Evolutionary conservation across 2,329 filamentous ascomycete genomes (phyloP), one percentile per base, ranked within the genome.

Genomic region (Trichophyton verrucosum): DNA sequence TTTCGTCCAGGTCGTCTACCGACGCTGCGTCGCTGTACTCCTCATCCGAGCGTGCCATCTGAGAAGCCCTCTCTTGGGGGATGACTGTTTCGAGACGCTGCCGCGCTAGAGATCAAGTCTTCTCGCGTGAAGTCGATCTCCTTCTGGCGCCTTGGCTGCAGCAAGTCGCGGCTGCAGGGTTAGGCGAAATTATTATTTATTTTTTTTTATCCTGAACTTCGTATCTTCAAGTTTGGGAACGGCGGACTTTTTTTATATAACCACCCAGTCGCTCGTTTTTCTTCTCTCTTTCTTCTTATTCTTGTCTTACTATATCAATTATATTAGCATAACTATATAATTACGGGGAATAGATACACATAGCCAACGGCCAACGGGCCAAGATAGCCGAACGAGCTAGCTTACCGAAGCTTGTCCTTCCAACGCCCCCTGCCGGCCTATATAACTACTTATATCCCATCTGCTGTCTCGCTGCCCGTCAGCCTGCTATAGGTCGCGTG

Each of bases 21-120:
- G 77, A 76, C 62, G 75, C 67, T 66, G 77, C 75, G 68, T 78
- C 78, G 67, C 81, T 70, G 69, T 81, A 77, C 72, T 81, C 76
- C 69, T 81, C 77, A 64, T 80, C 78, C 36, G 77, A 78, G 66
- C 78, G 76, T 30, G 76, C 75, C 77, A 76, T 75, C 27, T 47
- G 63, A 57, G 46, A 40, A 51, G 33, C 46, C 46, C 7, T 27
- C 17, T 9, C 46, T 24, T 30, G 27, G 46, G 46, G 30, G 30
- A 38, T 57, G 24, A 15, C 7, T 33, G 30, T 27, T 42, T 13
- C 53, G 53, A 51, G 46, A 42, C 30, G 53, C 30, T 38, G 30
- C 17, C 53, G 53, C 53, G 53, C 53, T 57, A 57, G 53, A 57
- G 53, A 57, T 13, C 30, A 30, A 57, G 8, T 57, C 22, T 22